Percentiles rank a stretch among this genome's conserved stretches.
These are phyloP conservation scores for Salvia hispanica DNA, from an alignment of 257 asterid genomes.

Conservation along the genomic window DNA sequence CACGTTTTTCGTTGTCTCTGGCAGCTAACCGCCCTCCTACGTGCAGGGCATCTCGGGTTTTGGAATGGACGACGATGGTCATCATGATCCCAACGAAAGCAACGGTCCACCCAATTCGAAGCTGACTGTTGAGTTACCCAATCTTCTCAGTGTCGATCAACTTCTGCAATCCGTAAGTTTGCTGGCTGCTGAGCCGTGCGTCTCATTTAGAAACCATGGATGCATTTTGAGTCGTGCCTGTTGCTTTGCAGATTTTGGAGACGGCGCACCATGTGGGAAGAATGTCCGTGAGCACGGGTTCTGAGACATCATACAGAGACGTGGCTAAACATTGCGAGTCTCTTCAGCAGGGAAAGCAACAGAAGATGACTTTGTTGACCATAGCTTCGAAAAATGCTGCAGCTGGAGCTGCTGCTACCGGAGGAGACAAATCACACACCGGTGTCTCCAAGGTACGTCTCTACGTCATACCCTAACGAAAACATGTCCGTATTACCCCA, in stretches of 20 bases:
- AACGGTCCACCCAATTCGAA: conserved; percentile 39
- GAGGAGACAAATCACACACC: conserved; percentile 36
- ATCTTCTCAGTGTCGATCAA: conserved; percentile 79
- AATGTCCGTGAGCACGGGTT: conserved; percentile 65
- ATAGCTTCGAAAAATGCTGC: conserved; percentile 44
- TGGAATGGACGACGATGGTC: conserved; percentile 51
- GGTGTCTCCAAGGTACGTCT: conserved; percentile 43
- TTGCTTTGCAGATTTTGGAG: conserved; percentile 61
- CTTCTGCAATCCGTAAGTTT: conserved; percentile 90
- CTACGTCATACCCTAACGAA: neutral
- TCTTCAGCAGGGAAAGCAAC: conserved; percentile 74
- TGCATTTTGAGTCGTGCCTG: conserved; percentile 10
- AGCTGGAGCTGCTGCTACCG: conserved; percentile 12
- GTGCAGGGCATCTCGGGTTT: conserved; percentile 53
- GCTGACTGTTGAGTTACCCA: conserved; percentile 55
- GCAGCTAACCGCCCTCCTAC: conserved; percentile 28
- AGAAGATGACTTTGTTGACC: conserved; percentile 62
- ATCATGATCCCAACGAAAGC: conserved; percentile 45
- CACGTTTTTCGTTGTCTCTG: neutral
- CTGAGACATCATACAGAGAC: conserved; percentile 71
- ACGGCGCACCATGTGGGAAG: conserved; percentile 78
- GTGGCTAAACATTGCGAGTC: conserved; percentile 78
- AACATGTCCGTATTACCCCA: neutral
- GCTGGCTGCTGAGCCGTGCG: neutral
- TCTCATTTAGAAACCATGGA: neutral